phyloP scores from a whole-genome alignment of 768 basidiomycete genomes.

The Rhodosporidiobolus sp. region DNA sequence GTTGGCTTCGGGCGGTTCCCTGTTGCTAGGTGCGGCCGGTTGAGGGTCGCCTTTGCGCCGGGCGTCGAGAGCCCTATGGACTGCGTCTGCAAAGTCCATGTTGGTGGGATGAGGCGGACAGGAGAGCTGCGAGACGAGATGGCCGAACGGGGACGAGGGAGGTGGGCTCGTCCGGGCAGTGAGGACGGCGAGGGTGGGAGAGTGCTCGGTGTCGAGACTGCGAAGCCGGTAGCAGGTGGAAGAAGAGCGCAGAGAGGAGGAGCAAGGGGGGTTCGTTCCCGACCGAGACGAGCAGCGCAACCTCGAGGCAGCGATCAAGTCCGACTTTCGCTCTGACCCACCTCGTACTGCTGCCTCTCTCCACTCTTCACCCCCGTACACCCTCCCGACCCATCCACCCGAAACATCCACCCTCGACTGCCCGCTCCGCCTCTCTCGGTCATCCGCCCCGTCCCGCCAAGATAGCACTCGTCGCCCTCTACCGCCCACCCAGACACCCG shows the following conservation, averaged over 20 bases:
- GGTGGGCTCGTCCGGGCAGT: too few relatives aligned
- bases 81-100: slow-evolving; percentile 30
- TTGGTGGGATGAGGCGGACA: too few relatives aligned
- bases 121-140: not conserved
- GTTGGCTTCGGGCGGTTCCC: not conserved
- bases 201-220: too few relatives aligned
- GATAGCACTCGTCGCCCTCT: too few relatives aligned
- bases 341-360: not conserved
- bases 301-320: too few relatives aligned
- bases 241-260: too few relatives aligned
- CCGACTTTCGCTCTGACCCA: not conserved
- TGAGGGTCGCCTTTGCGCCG: not conserved
- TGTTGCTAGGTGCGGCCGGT: not conserved
- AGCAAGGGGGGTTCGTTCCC: too few relatives aligned
- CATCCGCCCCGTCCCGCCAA: not conserved
- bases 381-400: not conserved
- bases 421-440: not conserved
- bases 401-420: too few relatives aligned
- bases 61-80: slow-evolving; percentile 12
- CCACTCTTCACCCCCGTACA: not conserved
- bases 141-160: not conserved
- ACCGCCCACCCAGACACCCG: too few relatives aligned
- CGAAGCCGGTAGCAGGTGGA: not conserved
- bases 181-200: not conserved
- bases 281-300: too few relatives aligned